Percentiles rank a stretch among this genome's conserved stretches.
These are phyloP conservation scores for Hypoxylon sp. DNA, from an alignment of 2,329 filamentous ascomycete genomes.

Conservation along the genomic window DNA sequence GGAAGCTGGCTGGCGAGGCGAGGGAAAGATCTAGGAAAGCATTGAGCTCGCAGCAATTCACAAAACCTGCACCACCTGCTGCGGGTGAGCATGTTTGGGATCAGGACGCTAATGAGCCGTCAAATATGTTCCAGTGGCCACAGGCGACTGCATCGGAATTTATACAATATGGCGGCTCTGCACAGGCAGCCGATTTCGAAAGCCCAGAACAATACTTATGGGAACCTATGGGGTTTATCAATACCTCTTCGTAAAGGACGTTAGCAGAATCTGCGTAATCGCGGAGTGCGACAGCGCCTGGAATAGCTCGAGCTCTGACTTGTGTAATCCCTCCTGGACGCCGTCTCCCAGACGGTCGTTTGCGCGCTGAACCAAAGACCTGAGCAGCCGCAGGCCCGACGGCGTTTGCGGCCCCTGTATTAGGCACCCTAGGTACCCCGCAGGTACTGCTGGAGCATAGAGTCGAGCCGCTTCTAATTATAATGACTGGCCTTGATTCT, in stretches of 20 bases:
- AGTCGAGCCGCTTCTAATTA: slow-evolving; percentile 73
- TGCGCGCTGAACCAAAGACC: slow-evolving; percentile 69
- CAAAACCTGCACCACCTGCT: neutral
- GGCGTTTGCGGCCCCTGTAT: slow-evolving; percentile 72
- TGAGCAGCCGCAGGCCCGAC: slow-evolving; percentile 73
- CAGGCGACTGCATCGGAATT: neutral
- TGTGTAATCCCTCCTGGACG: slow-evolving; percentile 49
- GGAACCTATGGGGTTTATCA: neutral
- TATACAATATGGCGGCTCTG: neutral
- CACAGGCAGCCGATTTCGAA: neutral
- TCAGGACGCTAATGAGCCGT: neutral
- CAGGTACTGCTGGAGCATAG: slow-evolving; percentile 68
- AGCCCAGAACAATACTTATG: neutral
- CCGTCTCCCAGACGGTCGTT: slow-evolving; percentile 59
- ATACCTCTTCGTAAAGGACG: slow-evolving; percentile 14
- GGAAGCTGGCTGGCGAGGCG: neutral
- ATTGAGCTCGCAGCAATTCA: neutral
- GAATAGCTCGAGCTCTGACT: slow-evolving; percentile 26
- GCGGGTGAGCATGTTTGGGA: neutral
- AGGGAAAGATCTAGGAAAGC: neutral
- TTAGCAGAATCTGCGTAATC: slow-evolving; percentile 15
- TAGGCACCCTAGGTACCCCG: slow-evolving; percentile 48
- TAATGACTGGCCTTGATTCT: slow-evolving; percentile 67
- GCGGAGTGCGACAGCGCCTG: slow-evolving; percentile 14
- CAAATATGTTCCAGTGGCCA: neutral